Conservation (phyloP, 495 filamentous ascomycete genomes). For the Staphylotrichum tortipilum region DNA sequence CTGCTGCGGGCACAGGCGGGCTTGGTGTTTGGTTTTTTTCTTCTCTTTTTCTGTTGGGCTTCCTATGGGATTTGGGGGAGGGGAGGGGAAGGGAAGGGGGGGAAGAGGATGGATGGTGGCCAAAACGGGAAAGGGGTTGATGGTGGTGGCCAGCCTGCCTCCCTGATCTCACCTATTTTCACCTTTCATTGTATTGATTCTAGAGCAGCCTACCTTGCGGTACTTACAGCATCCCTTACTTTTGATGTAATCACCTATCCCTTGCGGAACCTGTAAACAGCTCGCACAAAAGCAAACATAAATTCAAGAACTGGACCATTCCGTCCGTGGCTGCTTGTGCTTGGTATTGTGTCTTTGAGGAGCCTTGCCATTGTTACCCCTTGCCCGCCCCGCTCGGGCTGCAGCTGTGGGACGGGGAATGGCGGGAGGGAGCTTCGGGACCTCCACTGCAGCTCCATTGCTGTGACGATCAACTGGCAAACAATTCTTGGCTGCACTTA, state of each 20-base stretch:
- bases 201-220: constrained; percentile 5
- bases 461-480: constrained; percentile 1
- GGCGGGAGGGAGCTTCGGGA: neutral
- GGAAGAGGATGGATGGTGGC: too few relatives aligned
- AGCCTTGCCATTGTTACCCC: constrained; percentile 5
- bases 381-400: neutral
- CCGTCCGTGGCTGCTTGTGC: neutral
- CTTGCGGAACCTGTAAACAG: neutral
- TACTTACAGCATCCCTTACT: constrained; percentile 3
- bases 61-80: neutral
- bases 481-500: constrained; percentile 3
- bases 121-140: too few relatives aligned
- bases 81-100: neutral
- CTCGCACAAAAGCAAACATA: neutral
- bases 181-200: constrained; percentile 2
- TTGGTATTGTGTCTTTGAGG: constrained; percentile 15
- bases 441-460: neutral
- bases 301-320: neutral
- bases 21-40: neutral
- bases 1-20: neutral
- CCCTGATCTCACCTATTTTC: neutral
- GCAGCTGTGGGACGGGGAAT: too few relatives aligned
- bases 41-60: neutral
- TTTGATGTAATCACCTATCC: constrained; percentile 2
- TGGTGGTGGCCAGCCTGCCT: too few relatives aligned